Evolutionary conservation across 106 monocot genomes (phyloP), one percentile per base, ranked within the genome.

Genomic region (Dioscorea dumetorum): DNA sequence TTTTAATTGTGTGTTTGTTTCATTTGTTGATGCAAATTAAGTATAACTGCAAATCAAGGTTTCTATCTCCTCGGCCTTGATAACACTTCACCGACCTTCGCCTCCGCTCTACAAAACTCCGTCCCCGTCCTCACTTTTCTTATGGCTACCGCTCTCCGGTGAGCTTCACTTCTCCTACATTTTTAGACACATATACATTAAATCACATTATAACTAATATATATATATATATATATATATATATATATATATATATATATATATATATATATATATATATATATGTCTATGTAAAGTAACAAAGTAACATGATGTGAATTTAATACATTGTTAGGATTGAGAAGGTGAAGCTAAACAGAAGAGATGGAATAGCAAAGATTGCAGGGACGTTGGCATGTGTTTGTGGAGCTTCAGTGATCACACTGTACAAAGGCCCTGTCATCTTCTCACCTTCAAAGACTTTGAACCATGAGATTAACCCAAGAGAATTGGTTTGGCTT

Each of bases 41-140:
- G 92, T 24, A 94, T 89, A 23, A 90, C 89, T 19, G 84, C 89
- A 15, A 94, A 94, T 74, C 93, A 94, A 64, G 89, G 93, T 4
- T 89, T 89, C 74, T 94, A 94, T 70, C 75, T 94, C 4, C 77
- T 94, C 12, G 93, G 89, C 24, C 72, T 93, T n/a, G 88, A 88
- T 65, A 88, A 93, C 78, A 80, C 88, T 4, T 88, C 88, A 1
- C 93, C 89, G 0, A 89, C 89, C 60, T 94, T 90, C 70, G 93
- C 89, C 50, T 94, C 93, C n/a, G 89, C 93, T 18, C 89, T 94
- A 22, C 89, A 94, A 57, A 94, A 94, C 81, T 86, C 93, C 17
- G 84, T 87, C 9, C 89, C 93, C 10, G 93, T 86, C 67, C 83
- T 94, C 78, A 94, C 93, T 66, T 94, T 94, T 71, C 76, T 67